These are phyloP conservation scores for Leishmania major DNA, from an alignment of 208 protist species.

Conservation along the genomic window DNA sequence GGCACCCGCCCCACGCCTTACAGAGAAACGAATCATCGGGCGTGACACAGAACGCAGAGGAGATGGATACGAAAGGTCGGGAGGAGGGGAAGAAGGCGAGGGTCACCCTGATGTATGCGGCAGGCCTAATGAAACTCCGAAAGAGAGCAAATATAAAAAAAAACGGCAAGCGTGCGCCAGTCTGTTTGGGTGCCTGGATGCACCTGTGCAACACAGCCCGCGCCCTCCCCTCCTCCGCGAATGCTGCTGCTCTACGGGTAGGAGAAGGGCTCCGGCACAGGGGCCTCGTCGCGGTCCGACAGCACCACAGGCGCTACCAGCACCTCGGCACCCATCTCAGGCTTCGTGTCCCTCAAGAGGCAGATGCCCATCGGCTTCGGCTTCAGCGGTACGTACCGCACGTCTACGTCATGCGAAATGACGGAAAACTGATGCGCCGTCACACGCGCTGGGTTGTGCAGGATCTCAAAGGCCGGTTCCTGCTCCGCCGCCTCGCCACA, in stretches of 20 bases:
- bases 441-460: constrained; percentile 85
- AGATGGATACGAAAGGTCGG: not conserved
- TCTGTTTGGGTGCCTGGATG: not conserved
- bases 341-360: constrained; percentile 74
- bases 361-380: constrained; percentile 73
- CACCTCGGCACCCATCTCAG: constrained; percentile 47
- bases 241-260: constrained; percentile 59
- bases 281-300: constrained; percentile 56
- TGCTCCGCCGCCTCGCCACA: constrained; percentile 28
- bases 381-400: constrained; percentile 80
- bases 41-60: not conserved
- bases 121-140: not conserved
- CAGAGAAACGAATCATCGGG: not conserved
- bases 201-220: not conserved
- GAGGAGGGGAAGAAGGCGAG: not conserved
- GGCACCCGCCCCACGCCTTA: not conserved
- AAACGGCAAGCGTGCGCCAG: not conserved
- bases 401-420: constrained; percentile 69
- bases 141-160: not conserved
- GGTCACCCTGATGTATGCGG: not conserved
- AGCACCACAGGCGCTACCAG: constrained; percentile 56
- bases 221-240: not conserved
- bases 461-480: constrained; percentile 58
- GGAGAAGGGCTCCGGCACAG: constrained; percentile 75
- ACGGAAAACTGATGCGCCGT: constrained; percentile 75